Base-by-base conservation (phyloP, 257 asterid species). In the Penstemon davidsonii region DNA sequence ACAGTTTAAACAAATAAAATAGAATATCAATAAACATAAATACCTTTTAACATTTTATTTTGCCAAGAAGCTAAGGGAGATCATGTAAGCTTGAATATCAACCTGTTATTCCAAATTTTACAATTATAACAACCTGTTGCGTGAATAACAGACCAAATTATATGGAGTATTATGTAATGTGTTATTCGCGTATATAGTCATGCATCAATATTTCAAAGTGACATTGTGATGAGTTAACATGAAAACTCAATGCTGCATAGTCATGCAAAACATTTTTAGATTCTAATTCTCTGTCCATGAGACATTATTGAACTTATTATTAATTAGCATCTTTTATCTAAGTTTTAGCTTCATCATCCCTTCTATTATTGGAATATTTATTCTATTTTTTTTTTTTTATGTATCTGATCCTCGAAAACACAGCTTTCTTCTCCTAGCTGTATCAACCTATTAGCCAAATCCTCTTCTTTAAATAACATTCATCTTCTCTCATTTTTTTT, bases 231-330 rank as follows among this genome's bases (percentile, higher is more conserved):
- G 67, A 43, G 40, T 49, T 15, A 43, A 64, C 53, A 58, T 55
- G 53, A 68, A 75, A 44, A 79, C 56, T 13, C 61, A 69, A 66
- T 18, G 62, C 40, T 74, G 79, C 67, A 66, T 60, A 61, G 58
- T 54, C 52, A 8, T 65, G 71, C 81, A 77, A 62, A 62, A 68
- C 36, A 55, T 55, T 10, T 58, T 60, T 15, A 76, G 82, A 80
- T 87, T 87, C 90, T 83, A 84, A 84, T 84, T 82, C 93, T 73
- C 84, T 73, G 66, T 80, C 81, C 73, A 73, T 76, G 76, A 72
- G 73, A 61, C 79, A 87, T 84, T 84, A 84, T 87, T 84, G 84
- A 78, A 64, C 46, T 64, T 77, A 87, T 25, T 25, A 25, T 25
- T 25, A 25, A 2, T 0, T 25, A 82, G 90, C 88, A 84, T 82